Evolutionary conservation across 2,329 filamentous ascomycete species (phyloP).

Genomic region (Grosmannia serpens): DNA sequence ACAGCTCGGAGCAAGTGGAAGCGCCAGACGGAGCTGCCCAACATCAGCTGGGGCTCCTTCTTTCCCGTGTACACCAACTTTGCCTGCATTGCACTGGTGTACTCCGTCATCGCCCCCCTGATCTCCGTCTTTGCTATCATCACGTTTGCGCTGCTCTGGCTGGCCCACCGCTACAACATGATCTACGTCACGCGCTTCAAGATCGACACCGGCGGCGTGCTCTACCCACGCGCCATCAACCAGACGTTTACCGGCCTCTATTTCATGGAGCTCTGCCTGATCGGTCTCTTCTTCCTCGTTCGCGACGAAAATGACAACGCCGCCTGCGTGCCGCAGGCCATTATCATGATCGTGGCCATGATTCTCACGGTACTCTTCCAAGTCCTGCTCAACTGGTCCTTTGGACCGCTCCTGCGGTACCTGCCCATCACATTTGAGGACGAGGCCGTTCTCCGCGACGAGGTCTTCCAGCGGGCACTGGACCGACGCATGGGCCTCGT

Average conservation of each 20-base stretch:
- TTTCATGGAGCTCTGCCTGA: slow-evolving; percentile 81
- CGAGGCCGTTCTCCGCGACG: slow-evolving; percentile 81
- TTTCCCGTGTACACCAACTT: slow-evolving; percentile 97
- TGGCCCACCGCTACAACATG: slow-evolving; percentile 94
- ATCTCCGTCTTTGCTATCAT: slow-evolving; percentile 90
- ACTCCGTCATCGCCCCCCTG: slow-evolving; percentile 77
- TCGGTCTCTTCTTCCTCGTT: slow-evolving; percentile 80
- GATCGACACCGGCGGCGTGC: slow-evolving; percentile 80
- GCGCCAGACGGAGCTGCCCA: slow-evolving; percentile 66
- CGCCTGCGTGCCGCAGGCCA: slow-evolving; percentile 63
- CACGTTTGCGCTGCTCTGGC: slow-evolving; percentile 84
- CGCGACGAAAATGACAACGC: slow-evolving; percentile 39
- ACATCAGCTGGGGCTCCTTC: slow-evolving; percentile 81
- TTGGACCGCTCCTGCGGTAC: slow-evolving; percentile 76
- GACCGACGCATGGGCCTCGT: slow-evolving; percentile 54
- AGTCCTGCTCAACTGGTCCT: slow-evolving; percentile 67
- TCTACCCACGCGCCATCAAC: slow-evolving; percentile 89
- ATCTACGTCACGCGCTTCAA: slow-evolving; percentile 87
- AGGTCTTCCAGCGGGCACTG: slow-evolving; percentile 75
- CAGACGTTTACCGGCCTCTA: slow-evolving; percentile 93
- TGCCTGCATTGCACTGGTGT: slow-evolving; percentile 82
- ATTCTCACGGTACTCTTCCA: slow-evolving; percentile 69
- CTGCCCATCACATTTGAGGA: slow-evolving; percentile 93
- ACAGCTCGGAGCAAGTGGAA: slow-evolving; percentile 75
- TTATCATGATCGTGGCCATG: slow-evolving; percentile 69